Evolutionary conservation across 2,329 filamentous ascomycete genomes (phyloP).

Genomic region (Orbilia quercus): DNA sequence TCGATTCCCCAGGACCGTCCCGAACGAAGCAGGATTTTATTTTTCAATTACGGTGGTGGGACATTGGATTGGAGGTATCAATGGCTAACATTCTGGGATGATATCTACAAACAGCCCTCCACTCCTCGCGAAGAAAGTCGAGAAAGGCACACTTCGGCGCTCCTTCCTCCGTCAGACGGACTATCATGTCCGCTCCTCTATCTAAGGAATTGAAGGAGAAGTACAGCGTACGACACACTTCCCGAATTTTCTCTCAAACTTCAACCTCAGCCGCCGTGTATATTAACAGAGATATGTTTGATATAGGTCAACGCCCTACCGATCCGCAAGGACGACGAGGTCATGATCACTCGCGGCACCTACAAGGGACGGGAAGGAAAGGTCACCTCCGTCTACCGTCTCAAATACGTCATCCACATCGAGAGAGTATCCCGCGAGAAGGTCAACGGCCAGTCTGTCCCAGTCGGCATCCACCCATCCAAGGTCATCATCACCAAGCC

Average conservation of each 20-base stretch:
- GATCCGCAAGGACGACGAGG: constrained; percentile 97
- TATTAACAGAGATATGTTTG: constrained; percentile 18
- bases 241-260: not conserved
- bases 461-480: constrained; percentile 92
- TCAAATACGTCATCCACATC: constrained; percentile 97
- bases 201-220: constrained; percentile 98
- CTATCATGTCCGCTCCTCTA: constrained; percentile 96
- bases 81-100: constrained; percentile 24
- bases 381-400: constrained; percentile 95
- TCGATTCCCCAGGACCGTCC: constrained; percentile 4
- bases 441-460: constrained; percentile 94
- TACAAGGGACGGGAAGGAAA: constrained; percentile 99
- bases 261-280: not conserved
- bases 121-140: constrained; percentile 96
- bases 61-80: not conserved
- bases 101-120: constrained; percentile 67
- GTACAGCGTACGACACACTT: constrained; percentile 83
- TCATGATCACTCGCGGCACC: constrained; percentile 87
- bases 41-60: not conserved
- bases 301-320: constrained; percentile 89
- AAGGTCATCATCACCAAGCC: constrained; percentile 99
- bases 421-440: constrained; percentile 98
- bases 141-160: constrained; percentile 98
- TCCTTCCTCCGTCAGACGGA: constrained; percentile 90
- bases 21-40: not conserved